Evolutionary conservation across 1,139 yeast genomes (phyloP).

Genomic region (Nakaseomyces nivariensis): DNA sequence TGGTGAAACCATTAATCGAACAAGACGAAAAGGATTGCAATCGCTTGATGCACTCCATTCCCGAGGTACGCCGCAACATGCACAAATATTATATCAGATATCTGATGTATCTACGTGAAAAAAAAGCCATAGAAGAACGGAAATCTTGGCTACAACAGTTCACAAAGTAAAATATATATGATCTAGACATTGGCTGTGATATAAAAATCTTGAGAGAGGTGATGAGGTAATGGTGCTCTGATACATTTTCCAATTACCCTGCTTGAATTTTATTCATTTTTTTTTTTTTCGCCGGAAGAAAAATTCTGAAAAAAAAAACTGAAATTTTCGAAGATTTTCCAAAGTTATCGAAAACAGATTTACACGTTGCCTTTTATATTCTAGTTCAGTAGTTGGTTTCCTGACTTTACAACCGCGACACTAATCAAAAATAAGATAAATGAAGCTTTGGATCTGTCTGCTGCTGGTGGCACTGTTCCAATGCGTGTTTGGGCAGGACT

Average conservation of each 20-base stretch:
- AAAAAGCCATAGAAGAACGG: neutral
- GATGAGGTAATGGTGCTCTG: no score
- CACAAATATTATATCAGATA: neutral
- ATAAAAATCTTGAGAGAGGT: no score
- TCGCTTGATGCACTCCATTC: neutral
- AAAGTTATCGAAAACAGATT: neutral
- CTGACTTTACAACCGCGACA: no score
- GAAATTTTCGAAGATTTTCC: neutral
- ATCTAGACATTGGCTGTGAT: no score
- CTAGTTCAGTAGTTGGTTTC: no score
- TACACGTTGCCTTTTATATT: no score
- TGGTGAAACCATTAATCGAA: neutral
- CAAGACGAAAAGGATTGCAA: neutral
- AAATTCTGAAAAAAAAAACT: neutral
- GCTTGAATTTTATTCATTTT: no score
- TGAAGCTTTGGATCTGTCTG: conserved; percentile 3
- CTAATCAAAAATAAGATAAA: neutral
- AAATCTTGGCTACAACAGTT: neutral
- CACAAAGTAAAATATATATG: neutral
- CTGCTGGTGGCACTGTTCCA: conserved; percentile 1
- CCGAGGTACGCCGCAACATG: neutral
- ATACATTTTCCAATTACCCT: no score
- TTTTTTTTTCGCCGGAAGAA: neutral
- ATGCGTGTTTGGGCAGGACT: conserved; percentile 27
- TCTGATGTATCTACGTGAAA: neutral